These are phyloP conservation scores for Pseudoturritis turrita DNA, from an alignment of 345 rosid genomes.

Conservation along the genomic window DNA sequence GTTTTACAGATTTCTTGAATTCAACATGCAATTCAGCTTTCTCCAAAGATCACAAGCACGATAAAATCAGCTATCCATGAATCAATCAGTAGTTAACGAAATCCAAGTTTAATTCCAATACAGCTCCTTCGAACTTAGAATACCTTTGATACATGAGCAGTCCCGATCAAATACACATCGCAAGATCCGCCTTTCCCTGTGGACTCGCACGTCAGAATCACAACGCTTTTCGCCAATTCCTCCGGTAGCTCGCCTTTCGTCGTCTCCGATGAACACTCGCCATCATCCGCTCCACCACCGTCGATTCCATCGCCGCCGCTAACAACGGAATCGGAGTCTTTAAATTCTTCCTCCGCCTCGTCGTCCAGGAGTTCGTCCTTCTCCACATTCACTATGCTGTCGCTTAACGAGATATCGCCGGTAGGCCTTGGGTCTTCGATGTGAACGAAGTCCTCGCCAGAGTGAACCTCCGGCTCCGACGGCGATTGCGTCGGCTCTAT, in stretches of 20 bases:
- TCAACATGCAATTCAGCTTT: slow-evolving; percentile 7
- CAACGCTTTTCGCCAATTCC: slow-evolving; percentile 63
- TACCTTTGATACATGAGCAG: slow-evolving; percentile 95
- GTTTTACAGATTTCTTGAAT: not conserved
- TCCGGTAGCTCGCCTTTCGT: slow-evolving; percentile 53
- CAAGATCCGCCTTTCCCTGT: slow-evolving; percentile 65
- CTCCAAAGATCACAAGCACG: not conserved
- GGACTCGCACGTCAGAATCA: slow-evolving; percentile 72
- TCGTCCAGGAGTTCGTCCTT: slow-evolving; percentile 35
- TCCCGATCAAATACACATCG: slow-evolving; percentile 82
- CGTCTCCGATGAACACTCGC: slow-evolving; percentile 27
- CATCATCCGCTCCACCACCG: slow-evolving; percentile 10
- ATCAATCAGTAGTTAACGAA: not conserved
- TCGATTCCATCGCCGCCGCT: not conserved
- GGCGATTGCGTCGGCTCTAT: slow-evolving; percentile 43
- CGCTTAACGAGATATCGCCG: slow-evolving; percentile 47
- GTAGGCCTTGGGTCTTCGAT: slow-evolving; percentile 57
- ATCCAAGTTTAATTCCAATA: not conserved
- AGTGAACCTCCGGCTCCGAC: slow-evolving; percentile 35
- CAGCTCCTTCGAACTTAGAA: not conserved
- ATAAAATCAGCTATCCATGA: not conserved
- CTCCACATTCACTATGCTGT: slow-evolving; percentile 73
- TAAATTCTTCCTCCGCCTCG: not conserved
- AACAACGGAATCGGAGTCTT: slow-evolving; percentile 22
- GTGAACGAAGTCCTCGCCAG: slow-evolving; percentile 70